These are phyloP conservation scores for Colletotrichum eremochloae DNA, from an alignment of 2,329 filamentous ascomycete genomes.

Conservation along the genomic window DNA sequence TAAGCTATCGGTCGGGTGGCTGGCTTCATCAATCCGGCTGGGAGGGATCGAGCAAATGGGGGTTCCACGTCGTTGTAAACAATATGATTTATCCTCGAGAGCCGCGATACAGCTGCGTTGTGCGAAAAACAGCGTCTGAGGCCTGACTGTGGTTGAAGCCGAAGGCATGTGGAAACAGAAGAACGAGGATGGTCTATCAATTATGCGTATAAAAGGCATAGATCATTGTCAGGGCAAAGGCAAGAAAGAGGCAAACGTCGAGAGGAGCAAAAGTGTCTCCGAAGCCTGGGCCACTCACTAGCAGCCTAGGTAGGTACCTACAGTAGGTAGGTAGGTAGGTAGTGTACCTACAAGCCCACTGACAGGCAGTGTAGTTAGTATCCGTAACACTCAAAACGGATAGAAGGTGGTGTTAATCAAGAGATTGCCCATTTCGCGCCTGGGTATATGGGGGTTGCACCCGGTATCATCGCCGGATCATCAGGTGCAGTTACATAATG, in stretches of 20 bases:
- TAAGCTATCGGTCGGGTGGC: conserved; percentile 15
- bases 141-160: not conserved
- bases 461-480: conserved; percentile 21
- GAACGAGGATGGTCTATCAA: not conserved
- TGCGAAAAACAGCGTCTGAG: not conserved
- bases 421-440: not conserved
- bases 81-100: not conserved
- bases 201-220: not conserved
- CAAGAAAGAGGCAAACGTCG: not conserved
- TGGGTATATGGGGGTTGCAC: conserved; percentile 14
- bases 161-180: not conserved
- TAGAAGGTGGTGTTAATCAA: conserved; percentile 13
- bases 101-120: not conserved
- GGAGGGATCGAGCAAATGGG: not conserved
- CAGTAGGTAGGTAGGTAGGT: too few species aligned
- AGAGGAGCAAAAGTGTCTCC: too few species aligned
- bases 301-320: too few species aligned
- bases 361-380: too few species aligned
- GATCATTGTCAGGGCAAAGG: not conserved
- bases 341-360: too few species aligned
- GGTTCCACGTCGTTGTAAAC: not conserved
- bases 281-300: too few species aligned
- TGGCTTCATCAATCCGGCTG: conserved; percentile 14
- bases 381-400: conserved; percentile 3
- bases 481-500: not conserved